These are phyloP conservation scores for Sphaerobolus stellatus DNA, from an alignment of 1,284 basidiomycete genomes.

Conservation along the genomic window DNA sequence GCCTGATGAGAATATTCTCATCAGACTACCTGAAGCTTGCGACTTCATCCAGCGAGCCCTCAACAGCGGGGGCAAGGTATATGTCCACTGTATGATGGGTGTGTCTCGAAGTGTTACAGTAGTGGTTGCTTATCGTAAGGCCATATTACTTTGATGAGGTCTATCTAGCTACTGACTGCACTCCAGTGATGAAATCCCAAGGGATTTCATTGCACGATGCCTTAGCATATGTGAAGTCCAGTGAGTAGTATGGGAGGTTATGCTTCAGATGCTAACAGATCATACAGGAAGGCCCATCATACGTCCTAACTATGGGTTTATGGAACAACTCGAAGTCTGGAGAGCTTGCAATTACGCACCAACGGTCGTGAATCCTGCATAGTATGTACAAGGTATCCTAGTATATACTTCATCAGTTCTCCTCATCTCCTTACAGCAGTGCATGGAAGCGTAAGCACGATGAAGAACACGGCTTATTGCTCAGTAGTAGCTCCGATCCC, in stretches of 20 bases:
- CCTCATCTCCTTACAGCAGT: not conserved
- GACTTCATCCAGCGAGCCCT: slow-evolving; percentile 55
- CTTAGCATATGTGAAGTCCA: slow-evolving; percentile 46
- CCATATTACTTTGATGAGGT: slow-evolving; percentile 8
- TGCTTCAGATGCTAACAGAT: slow-evolving; percentile 9
- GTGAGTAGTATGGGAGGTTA: slow-evolving; percentile 34
- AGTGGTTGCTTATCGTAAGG: slow-evolving; percentile 60
- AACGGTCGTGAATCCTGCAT: slow-evolving; percentile 60
- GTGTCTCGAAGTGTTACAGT: slow-evolving; percentile 69
- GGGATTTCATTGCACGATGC: slow-evolving; percentile 44
- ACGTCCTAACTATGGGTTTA: slow-evolving; percentile 75
- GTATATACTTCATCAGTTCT: not conserved
- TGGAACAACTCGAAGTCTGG: slow-evolving; percentile 75
- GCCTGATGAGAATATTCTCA: slow-evolving; percentile 60
- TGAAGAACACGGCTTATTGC: slow-evolving; percentile 5
- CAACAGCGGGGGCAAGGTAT: slow-evolving; percentile 47
- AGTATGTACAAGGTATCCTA: slow-evolving; percentile 26
- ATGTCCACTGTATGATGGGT: slow-evolving; percentile 79
- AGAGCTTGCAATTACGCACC: slow-evolving; percentile 72
- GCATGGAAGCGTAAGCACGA: slow-evolving; percentile 13
- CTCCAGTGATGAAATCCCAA: slow-evolving; percentile 53
- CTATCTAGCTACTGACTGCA: not conserved
- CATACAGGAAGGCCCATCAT: slow-evolving; percentile 68
- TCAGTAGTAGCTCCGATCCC: slow-evolving; percentile 2
- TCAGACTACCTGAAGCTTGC: slow-evolving; percentile 53